phyloP scores from a whole-genome alignment of 2,329 filamentous ascomycete genomes.

The Pestalotiopsis sp. region DNA sequence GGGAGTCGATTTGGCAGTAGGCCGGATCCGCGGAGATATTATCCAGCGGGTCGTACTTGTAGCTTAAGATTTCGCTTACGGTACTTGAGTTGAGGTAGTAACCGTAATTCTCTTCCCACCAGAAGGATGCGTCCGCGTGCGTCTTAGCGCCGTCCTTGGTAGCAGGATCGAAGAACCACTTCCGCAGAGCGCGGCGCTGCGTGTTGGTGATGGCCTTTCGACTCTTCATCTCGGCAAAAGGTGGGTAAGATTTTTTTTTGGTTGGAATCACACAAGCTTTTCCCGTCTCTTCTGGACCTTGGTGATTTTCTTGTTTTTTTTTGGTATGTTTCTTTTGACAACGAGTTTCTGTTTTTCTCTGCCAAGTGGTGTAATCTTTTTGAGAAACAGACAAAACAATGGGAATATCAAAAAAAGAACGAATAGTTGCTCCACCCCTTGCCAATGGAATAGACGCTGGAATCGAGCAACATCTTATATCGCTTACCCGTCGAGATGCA shows the following conservation, averaged over 20 bases:
- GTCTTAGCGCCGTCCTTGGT: slow-evolving; percentile 16
- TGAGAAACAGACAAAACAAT: not conserved
- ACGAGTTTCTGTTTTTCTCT: not conserved
- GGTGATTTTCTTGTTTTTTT: not conserved
- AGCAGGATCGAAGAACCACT: slow-evolving; percentile 16
- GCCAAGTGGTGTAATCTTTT: not conserved
- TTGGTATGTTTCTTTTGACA: not conserved
- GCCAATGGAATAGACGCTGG: not conserved
- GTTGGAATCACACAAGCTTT: not conserved
- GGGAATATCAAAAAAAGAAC: not conserved
- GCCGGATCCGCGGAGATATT: slow-evolving; percentile 9
- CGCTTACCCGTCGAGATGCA: not conserved
- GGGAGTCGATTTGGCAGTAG: slow-evolving; percentile 15
- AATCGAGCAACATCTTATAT: slow-evolving; percentile 12
- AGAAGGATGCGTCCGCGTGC: slow-evolving; percentile 15
- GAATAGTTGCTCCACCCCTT: not conserved
- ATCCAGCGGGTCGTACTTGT: slow-evolving; percentile 17
- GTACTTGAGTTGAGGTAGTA: slow-evolving; percentile 17
- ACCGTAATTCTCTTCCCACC: slow-evolving; percentile 16
- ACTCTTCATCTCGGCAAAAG: slow-evolving; percentile 11
- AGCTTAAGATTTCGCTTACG: slow-evolving; percentile 16
- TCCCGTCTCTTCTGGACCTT: not conserved
- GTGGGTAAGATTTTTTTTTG: not conserved
- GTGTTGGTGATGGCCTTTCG: slow-evolving; percentile 16
- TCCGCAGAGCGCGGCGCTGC: slow-evolving; percentile 14